Base-by-base conservation (phyloP, 306 rosid species). In the Lathyrus tuberosus region DNA sequence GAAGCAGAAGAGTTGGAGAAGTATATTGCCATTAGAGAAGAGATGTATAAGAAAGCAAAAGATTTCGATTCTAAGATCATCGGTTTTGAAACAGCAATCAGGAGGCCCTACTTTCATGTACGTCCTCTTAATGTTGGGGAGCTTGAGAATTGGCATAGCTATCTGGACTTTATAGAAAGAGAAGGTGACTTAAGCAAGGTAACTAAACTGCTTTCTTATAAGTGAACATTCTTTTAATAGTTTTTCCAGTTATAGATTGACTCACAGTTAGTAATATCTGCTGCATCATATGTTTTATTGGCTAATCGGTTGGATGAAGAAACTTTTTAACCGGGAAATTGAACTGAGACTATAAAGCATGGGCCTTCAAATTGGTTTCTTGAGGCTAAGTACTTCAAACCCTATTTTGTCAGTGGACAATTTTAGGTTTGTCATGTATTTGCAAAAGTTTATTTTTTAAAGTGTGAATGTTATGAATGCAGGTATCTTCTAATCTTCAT, bases 331-430 rank as follows among this genome's bases (percentile, higher is more conserved):
- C 80, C 82, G 84, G 95, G 95, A 95, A 87, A 81, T 83, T 95
- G 97, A 91, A 86, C 97, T 91, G 99, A 95, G 99, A 89, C 96
- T 89, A 35, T 35, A 95, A 90, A 91, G 96, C 96, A 86, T 88
- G 96, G 95, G 76, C 95, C 97, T 87, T 86, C 96, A 80, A 89
- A 85, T 87, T 91, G 97, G 91, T 95, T 88, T 85, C 96, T 82
- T 87, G 86, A 95, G 99, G 99, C 91, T 95, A 95, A 91, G 97
- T 91, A 91, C 88, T 95, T 86, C 99, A 83, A 91, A 84, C 99
- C 86, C 92, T 89, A 77, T 85, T 91, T 87, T 82, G 90, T 87
- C 84, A 83, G 85, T 87, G 92, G 91, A 81, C 81, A 79, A 79
- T 91, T 86, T 84, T 80, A 80, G 99, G 99, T 95, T 95, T 89